These are phyloP conservation scores for Russula olivacea DNA, from an alignment of 768 basidiomycete genomes.

Conservation along the genomic window DNA sequence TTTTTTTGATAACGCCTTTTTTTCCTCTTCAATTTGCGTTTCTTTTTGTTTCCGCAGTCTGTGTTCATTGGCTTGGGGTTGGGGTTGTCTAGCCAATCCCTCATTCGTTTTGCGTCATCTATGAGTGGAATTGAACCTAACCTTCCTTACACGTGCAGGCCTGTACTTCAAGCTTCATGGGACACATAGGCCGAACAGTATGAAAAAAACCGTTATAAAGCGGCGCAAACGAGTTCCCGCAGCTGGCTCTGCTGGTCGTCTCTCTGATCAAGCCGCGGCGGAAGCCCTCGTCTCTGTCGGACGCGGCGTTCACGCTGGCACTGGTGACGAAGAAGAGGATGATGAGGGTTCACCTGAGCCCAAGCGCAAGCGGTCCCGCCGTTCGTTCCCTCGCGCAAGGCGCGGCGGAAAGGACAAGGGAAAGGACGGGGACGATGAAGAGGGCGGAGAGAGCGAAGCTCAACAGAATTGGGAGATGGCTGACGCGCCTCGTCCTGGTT, in stretches of 20 bases:
- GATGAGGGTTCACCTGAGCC: constrained; percentile 42
- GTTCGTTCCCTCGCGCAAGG: constrained; percentile 27
- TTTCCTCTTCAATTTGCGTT: constrained; percentile 7
- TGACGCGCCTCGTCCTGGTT: constrained; percentile 16
- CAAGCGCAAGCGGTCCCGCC: constrained; percentile 51
- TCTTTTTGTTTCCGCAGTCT: no score
- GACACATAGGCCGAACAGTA: constrained; percentile 91
- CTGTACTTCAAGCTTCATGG: constrained; percentile 98
- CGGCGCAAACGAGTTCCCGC: constrained; percentile 95
- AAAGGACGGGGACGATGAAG: constrained; percentile 30
- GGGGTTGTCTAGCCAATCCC: neutral
- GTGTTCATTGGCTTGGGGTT: constrained; percentile 1
- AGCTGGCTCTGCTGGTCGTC: constrained; percentile 46
- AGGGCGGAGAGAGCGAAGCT: constrained; percentile 23
- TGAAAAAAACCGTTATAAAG: constrained; percentile 99
- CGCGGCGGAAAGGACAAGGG: constrained; percentile 23
- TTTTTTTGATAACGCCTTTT: constrained; percentile 29
- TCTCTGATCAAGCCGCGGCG: constrained; percentile 84
- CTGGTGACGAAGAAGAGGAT: constrained; percentile 41
- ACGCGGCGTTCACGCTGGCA: constrained; percentile 40
- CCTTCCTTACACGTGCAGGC: constrained; percentile 45
- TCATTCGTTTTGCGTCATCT: neutral
- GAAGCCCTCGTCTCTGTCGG: constrained; percentile 85
- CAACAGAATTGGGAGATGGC: constrained; percentile 21
- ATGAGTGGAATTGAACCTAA: constrained; percentile 9